A percentile compares a stretch with the other conserved stretches of the same genome.
These are phyloP conservation scores for Geranium incanum DNA, from an alignment of 441 rosid species.

Conservation along the genomic window DNA sequence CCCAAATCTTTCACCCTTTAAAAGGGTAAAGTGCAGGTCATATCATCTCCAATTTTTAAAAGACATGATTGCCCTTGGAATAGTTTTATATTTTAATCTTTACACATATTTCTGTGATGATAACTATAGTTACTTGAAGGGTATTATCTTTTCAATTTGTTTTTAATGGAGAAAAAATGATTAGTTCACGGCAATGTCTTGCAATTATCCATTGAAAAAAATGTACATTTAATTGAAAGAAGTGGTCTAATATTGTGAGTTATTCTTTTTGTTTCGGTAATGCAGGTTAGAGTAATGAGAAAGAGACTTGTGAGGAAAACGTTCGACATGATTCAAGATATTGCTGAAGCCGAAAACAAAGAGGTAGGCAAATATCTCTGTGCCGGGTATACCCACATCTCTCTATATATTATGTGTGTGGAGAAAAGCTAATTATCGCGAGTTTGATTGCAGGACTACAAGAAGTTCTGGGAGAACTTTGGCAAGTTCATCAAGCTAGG, in stretches of 20 bases:
- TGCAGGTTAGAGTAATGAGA: slow-evolving; percentile 84
- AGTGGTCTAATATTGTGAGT: neutral
- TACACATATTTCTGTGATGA: no score
- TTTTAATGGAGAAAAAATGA: no score
- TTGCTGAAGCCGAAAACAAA: slow-evolving; percentile 74
- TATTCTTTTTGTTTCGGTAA: neutral
- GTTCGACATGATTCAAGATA: slow-evolving; percentile 91
- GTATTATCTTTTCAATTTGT: no score
- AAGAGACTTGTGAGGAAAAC: slow-evolving; percentile 94
- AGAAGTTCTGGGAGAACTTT: slow-evolving; percentile 95
- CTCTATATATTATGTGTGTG: neutral
- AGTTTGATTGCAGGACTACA: slow-evolving; percentile 63
- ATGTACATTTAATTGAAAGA: neutral
- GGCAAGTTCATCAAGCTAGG: slow-evolving; percentile 87
- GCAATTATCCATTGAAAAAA: neutral
- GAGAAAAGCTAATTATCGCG: neutral
- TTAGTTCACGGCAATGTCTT: no score
- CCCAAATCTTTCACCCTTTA: no score
- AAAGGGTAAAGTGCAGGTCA: no score
- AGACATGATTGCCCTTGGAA: no score
- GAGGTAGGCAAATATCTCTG: slow-evolving; percentile 44
- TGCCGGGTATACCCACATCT: neutral
- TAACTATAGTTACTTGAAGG: no score
- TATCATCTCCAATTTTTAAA: no score
- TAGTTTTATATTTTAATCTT: no score